Base-by-base conservation (phyloP, 2,329 filamentous ascomycete species). In the Alternaria triticina region DNA sequence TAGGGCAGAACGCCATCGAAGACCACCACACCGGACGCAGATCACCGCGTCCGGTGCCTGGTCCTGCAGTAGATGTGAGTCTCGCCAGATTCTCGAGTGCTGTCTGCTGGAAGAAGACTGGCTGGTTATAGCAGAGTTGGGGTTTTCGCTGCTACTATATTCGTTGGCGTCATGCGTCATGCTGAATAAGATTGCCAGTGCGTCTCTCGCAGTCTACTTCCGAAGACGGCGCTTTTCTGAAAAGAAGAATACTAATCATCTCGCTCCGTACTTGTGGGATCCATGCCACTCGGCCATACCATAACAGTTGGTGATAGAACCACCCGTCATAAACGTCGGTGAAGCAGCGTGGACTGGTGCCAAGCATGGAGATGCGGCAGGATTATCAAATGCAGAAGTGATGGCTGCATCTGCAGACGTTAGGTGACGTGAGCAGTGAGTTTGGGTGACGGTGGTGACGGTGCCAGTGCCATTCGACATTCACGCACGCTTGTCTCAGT, bases 1-100 rank as follows among this genome's bases (percentile, higher is more conserved):
- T 69, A 51, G 49, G 27, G 28, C 43, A 69, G 71, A 73, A 73
- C 59, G 62, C 66, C 56, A 52, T 70, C 64, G 69, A 71, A 70
- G 45, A 49, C 40, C 51, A 20, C 54, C 49, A 56, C 47, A 55
- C 27, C 25, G 5, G 52, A 15, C 43, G 61, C 58, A 59, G 49
- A 65, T 68, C 50, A 54, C 55, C 40, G 40, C 23, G 45, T 22
- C 62, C 62, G 66, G 69, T 71, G 67, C 69, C 69, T 71, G 66
- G 62, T 57, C 66, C 49, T 62, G 59, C 61, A 56, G 40, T 54
- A 47, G 28, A 9, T 17, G 7, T 25, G 30, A n/a, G 17, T 12
- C n/a, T 51, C 27, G 17, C 12, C 20, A 20, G n/a, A 20, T 54
- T 54, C 25, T 28, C 20, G 30, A 52, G 27, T 44, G 17, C 27